phyloP scores from a whole-genome alignment of 345 rosid genomes.

The Mangifera indica region DNA sequence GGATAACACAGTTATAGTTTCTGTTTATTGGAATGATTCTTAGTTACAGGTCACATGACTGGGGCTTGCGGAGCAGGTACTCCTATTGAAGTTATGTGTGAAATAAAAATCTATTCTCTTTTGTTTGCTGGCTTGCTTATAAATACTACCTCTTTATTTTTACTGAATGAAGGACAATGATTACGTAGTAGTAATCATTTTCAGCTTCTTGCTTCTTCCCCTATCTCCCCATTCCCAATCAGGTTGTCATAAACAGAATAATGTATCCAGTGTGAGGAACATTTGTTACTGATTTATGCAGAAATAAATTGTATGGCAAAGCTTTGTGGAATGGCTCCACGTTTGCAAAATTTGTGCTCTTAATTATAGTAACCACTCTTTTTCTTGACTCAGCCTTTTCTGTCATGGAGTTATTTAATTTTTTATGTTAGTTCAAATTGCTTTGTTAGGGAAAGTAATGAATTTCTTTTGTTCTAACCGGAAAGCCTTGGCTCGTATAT shows the following conservation, averaged over 20 bases:
- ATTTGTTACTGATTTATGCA: not conserved
- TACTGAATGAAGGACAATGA: not conserved
- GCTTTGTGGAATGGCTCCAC: not conserved
- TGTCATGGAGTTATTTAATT: not conserved
- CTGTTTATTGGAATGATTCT: not conserved
- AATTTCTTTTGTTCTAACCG: not conserved
- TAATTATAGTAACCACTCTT: not conserved
- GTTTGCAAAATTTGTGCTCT: not conserved
- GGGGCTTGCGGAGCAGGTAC: not conserved
- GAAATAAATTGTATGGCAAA: not conserved
- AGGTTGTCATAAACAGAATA: slow-evolving; percentile 1
- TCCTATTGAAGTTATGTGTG: not conserved
- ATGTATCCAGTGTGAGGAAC: not conserved
- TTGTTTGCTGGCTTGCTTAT: not conserved
- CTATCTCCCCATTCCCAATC: not conserved
- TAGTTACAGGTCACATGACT: no score
- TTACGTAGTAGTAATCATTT: not conserved
- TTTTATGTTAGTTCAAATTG: slow-evolving; percentile 2
- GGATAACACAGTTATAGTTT: not conserved
- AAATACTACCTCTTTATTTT: not conserved
- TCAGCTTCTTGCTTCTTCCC: not conserved
- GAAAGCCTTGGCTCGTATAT: not conserved
- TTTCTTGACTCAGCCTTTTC: not conserved
- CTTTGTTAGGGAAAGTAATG: not conserved
- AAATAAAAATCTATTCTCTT: not conserved